These are phyloP conservation scores for Blastomyces gilchristii DNA, from an alignment of 2,329 filamentous ascomycete genomes.

Conservation along the genomic window DNA sequence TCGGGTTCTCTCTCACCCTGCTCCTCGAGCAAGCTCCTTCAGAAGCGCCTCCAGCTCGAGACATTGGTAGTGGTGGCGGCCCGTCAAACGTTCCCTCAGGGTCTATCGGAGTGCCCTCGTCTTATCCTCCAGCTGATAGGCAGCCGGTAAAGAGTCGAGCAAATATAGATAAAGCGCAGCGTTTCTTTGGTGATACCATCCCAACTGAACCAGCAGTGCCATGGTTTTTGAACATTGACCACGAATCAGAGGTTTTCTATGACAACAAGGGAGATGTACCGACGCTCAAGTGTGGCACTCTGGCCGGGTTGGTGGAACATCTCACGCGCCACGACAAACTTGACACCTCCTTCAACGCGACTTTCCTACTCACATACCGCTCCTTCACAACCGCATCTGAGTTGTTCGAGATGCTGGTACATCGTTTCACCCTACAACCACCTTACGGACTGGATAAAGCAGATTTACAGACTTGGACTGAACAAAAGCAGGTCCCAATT, in stretches of 20 bases:
- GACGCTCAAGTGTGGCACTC: conserved; percentile 75
- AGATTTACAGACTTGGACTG: conserved; percentile 80
- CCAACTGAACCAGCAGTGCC: conserved; percentile 43
- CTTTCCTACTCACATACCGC: conserved; percentile 90
- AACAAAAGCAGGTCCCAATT: conserved; percentile 91
- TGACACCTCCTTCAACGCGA: conserved; percentile 92
- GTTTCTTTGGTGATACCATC: conserved; percentile 32
- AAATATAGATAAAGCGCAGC: conserved; percentile 38
- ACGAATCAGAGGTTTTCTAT: conserved; percentile 81
- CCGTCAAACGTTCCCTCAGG: conserved; percentile 18
- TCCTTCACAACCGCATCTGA: conserved; percentile 89
- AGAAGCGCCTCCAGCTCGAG: conserved; percentile 27
- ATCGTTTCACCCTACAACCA: conserved; percentile 85
- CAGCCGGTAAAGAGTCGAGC: conserved; percentile 31
- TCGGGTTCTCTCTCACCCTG: conserved; percentile 77
- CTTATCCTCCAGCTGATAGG: conserved; percentile 31
- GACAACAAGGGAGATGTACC: conserved; percentile 69
- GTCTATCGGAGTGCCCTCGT: conserved; percentile 37
- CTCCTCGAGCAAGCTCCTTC: conserved; percentile 68
- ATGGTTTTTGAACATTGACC: conserved; percentile 73
- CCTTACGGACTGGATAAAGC: conserved; percentile 64
- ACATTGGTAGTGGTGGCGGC: neutral
- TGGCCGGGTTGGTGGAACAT: conserved; percentile 84
- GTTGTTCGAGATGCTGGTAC: conserved; percentile 83
- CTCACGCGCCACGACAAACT: conserved; percentile 91